Base-by-base conservation (phyloP, 495 filamentous ascomycete species). In the Neurospora sp. region DNA sequence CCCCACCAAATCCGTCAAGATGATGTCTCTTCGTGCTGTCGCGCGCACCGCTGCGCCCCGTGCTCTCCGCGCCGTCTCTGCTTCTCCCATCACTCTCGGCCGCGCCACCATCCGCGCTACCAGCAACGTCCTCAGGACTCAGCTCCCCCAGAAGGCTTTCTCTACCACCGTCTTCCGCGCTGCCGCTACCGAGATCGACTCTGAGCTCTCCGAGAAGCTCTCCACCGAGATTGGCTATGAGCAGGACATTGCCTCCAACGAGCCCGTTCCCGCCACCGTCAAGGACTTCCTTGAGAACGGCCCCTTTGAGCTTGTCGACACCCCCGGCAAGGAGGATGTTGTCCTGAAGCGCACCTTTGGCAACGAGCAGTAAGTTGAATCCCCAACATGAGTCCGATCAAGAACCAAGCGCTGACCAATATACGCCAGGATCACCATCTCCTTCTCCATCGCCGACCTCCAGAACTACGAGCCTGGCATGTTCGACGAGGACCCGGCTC, bases 361-460 rank as follows among this genome's bases (percentile, higher is more conserved):
- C 78, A 90, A 95, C 78, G 96, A 99, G 85, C 92, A 88, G 93
- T 96, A 83, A 82, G 90, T 83, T 54, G 8, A 16, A 41, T 31
- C 54, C 8, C 35, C 3, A 31, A 31, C 31, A 31, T 31, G 31
- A 31, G 31, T 31, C 31, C 31, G 1, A 31, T 31, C 31, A 31
- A 31, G 31, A 31, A 31, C 31, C 31, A 31, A 7, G 39, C 12
- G 39, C 39, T 40, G 39, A 40, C 39, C 39, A 14, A 40, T 14
- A 5, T 40, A 71, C 71, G 0, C n/a, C 75, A 97, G 93, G 75
- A 97, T 99, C 85, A 90, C 90, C 73, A 89, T 98, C 75, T 90
- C 90, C 75, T 99, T 99, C 87, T 96, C 94, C 75, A 94, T 97
- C 80, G 90, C 92, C 76, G 96, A 98, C 81, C 88, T 99, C 66